Conservation (phyloP, 306 rosid species). For the Casuarina glauca region DNA sequence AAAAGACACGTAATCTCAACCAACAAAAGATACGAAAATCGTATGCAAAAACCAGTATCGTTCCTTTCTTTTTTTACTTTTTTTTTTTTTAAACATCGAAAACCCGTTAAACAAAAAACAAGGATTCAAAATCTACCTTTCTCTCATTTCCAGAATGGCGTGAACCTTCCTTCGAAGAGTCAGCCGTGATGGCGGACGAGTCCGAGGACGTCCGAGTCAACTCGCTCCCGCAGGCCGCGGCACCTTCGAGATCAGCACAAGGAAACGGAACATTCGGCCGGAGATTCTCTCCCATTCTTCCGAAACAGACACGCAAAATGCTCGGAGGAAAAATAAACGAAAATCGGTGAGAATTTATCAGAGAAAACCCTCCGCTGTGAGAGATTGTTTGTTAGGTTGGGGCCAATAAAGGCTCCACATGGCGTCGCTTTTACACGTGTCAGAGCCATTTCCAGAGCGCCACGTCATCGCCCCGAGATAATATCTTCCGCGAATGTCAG, state of each 20-base stretch:
- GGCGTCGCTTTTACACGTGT: constrained; percentile 94
- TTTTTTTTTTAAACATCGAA: not conserved
- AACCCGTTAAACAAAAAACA: not conserved
- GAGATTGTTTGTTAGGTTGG: constrained; percentile 12
- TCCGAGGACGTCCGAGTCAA: constrained; percentile 42
- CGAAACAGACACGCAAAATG: constrained; percentile 24
- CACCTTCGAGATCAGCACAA: constrained; percentile 43
- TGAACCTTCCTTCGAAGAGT: constrained; percentile 28
- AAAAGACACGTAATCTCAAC: constrained; percentile 2
- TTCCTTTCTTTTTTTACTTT: not conserved
- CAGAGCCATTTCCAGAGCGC: constrained; percentile 23
- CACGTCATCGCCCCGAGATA: constrained; percentile 55
- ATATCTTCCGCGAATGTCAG: constrained; percentile 59
- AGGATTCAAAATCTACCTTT: constrained; percentile 36
- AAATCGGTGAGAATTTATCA: constrained; percentile 13
- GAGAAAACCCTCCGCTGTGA: constrained; percentile 39
- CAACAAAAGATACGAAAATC: constrained; percentile 3
- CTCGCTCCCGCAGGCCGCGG: constrained; percentile 21
- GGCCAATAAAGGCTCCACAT: constrained; percentile 56
- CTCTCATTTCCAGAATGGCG: constrained; percentile 29
- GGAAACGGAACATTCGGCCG: constrained; percentile 25
- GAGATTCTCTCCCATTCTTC: constrained; percentile 43
- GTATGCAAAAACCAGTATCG: constrained; percentile 18
- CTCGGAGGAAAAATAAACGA: not conserved
- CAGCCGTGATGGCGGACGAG: constrained; percentile 45